Percentiles rank a stretch among this genome's conserved stretches.
These are phyloP conservation scores for Clathrus columnatus DNA, from an alignment of 768 basidiomycete species.

Conservation along the genomic window DNA sequence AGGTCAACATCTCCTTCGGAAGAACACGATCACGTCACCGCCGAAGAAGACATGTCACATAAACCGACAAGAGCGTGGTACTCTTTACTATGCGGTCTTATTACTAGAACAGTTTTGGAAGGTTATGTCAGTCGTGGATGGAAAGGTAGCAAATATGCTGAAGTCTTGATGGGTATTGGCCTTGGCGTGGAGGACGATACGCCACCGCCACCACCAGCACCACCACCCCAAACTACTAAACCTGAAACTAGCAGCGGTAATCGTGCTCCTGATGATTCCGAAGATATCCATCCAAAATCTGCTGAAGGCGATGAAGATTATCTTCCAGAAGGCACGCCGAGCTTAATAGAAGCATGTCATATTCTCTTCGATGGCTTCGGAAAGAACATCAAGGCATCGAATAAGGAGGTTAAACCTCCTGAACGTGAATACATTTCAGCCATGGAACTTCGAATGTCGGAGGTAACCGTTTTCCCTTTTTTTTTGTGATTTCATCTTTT, in stretches of 20 bases:
- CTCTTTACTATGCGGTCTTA: slow-evolving; percentile 61
- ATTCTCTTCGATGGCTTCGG: slow-evolving; percentile 43
- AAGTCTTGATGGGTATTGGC: slow-evolving; percentile 67
- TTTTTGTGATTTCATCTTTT: slow-evolving; percentile 4
- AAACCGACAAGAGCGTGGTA: slow-evolving; percentile 73
- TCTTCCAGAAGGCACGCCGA: slow-evolving; percentile 71
- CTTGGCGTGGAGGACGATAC: slow-evolving; percentile 23
- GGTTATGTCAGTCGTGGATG: slow-evolving; percentile 79
- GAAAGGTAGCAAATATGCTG: slow-evolving; percentile 60
- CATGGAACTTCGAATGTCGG: slow-evolving; percentile 62
- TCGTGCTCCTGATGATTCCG: not conserved
- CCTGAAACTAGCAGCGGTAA: not conserved
- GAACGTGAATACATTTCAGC: slow-evolving; percentile 68
- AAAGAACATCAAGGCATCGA: slow-evolving; percentile 5
- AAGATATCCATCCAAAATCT: not conserved
- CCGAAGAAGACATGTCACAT: not conserved
- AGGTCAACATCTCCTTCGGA: not conserved
- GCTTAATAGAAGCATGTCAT: slow-evolving; percentile 51
- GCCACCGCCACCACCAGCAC: not conserved
- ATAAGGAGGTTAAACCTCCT: slow-evolving; percentile 24
- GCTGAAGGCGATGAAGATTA: slow-evolving; percentile 29
- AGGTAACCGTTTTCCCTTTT: slow-evolving; percentile 38
- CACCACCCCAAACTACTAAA: too few relatives aligned
- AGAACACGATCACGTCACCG: not conserved
- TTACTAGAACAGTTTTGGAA: slow-evolving; percentile 78